These are phyloP conservation scores for Kwoniella sp. DNA, from an alignment of 768 basidiomycete genomes.

Conservation along the genomic window DNA sequence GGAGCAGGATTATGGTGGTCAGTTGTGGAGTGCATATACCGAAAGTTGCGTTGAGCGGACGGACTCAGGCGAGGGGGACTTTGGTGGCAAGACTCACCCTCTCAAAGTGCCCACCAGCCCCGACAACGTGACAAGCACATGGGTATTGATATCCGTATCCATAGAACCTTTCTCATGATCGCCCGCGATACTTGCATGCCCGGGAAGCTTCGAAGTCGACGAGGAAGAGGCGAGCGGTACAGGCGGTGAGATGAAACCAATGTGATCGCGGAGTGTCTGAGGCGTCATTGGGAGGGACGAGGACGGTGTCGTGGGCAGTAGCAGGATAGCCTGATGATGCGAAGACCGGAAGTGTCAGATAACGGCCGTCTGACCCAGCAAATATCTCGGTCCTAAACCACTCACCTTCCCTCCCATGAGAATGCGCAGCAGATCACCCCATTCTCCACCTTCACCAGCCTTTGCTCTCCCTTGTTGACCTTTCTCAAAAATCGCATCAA, in stretches of 20 bases:
- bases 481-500: constrained; percentile 55
- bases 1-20: too few relatives aligned
- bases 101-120: constrained; percentile 75
- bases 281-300: constrained; percentile 65
- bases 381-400: too few relatives aligned
- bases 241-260: constrained; percentile 67
- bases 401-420: constrained; percentile 51
- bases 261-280: constrained; percentile 81
- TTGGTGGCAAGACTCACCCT: constrained; percentile 63
- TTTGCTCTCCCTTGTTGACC: constrained; percentile 38
- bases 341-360: too few relatives aligned
- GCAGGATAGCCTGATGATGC: constrained; percentile 68
- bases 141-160: constrained; percentile 1
- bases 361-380: too few relatives aligned
- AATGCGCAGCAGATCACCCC: constrained; percentile 51
- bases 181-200: constrained; percentile 35
- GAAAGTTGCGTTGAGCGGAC: too few relatives aligned
- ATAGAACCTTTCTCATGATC: constrained; percentile 49
- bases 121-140: constrained; percentile 70
- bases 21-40: too few relatives aligned
- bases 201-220: constrained; percentile 20
- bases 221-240: constrained; percentile 53
- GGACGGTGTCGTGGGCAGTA: constrained; percentile 69
- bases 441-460: constrained; percentile 45
- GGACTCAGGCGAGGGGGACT: too few relatives aligned